Percentiles rank a stretch among this genome's conserved stretches.
Evolutionary conservation across 768 basidiomycete genomes (phyloP).

Genomic region (Trametes elegans): DNA sequence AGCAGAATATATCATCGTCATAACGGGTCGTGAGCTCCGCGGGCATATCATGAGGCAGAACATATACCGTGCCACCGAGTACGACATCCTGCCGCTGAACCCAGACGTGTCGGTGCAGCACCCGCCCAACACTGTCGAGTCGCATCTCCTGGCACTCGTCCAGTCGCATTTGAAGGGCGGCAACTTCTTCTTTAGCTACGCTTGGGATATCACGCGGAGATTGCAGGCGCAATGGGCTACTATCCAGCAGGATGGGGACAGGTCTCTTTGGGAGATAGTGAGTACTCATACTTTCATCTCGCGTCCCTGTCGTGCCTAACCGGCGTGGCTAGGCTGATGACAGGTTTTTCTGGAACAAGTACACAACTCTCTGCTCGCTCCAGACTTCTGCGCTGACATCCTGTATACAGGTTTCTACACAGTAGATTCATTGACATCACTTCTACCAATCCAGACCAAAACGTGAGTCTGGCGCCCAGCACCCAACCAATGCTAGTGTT

Average conservation of each 20-base stretch:
- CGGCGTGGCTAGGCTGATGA: slow-evolving; percentile 72
- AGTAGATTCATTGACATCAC: slow-evolving; percentile 58
- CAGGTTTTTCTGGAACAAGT: slow-evolving; percentile 98
- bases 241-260: slow-evolving; percentile 48
- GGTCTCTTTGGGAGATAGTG: slow-evolving; percentile 77
- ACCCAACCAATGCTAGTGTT: not conserved
- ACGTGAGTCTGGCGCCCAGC: slow-evolving; percentile 47
- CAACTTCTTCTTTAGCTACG: slow-evolving; percentile 88
- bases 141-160: slow-evolving; percentile 82
- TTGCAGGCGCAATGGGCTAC: slow-evolving; percentile 79
- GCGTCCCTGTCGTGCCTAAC: not conserved
- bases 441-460: slow-evolving; percentile 49
- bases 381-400: slow-evolving; percentile 6
- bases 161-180: slow-evolving; percentile 79
- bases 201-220: slow-evolving; percentile 84
- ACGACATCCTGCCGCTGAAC: slow-evolving; percentile 86
- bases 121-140: slow-evolving; percentile 83
- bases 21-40: slow-evolving; percentile 78
- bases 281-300: slow-evolving; percentile 25
- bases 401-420: slow-evolving; percentile 46
- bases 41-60: slow-evolving; percentile 82
- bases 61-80: slow-evolving; percentile 87
- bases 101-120: slow-evolving; percentile 62
- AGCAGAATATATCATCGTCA: slow-evolving; percentile 93
- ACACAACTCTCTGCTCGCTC: slow-evolving; percentile 7